Evolutionary conservation across 495 filamentous ascomycete genomes (phyloP), one percentile per base, ranked within the genome.

Genomic region (Penicillium bialowiezense): DNA sequence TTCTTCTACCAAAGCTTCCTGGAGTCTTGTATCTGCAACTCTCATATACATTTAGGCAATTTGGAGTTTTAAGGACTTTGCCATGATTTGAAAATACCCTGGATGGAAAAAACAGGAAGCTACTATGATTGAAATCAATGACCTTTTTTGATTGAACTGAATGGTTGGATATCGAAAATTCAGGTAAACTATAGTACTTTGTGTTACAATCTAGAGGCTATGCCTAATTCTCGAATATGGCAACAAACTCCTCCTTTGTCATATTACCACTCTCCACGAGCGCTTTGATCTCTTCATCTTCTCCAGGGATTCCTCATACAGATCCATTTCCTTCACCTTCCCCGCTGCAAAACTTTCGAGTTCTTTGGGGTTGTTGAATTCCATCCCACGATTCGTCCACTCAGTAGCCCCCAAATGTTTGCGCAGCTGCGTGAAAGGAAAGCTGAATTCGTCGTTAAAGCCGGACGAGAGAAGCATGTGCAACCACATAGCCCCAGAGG

Each of bases 401-500:
- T 63, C 49, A 14, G 33, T 37, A 59, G 26, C 12, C n/a, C 62
- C 55, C 9, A 67, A 9, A 54, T 68, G 56, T 41, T 28, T 57
- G n/a, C 56, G 55, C 32, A 70, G 56, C 17, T 68, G 47, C 10
- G 34, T 57, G 43, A 64, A 67, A 34, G 64, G 58, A 57, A 67
- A 64, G 33, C 51, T 60, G 19, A 43, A 38, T 47, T 56, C 50
- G 50, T 62, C 52, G 33, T 61, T 66, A 34, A 69, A 69, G 34
- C 62, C 64, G 43, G 49, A 57, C 39, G 52, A 62, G 28, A 39
- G 34, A 14, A 62, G 51, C 59, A 64, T 60, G 50, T 64, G 59
- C 20, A 62, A 37, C 59, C 61, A 64, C 61, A 62, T 64, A 21
- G 59, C 59, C 38, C 55, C 52, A 7, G 59, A 64, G 5, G 40